Base-by-base conservation (phyloP, 768 basidiomycete species). In the Boletus edulis region DNA sequence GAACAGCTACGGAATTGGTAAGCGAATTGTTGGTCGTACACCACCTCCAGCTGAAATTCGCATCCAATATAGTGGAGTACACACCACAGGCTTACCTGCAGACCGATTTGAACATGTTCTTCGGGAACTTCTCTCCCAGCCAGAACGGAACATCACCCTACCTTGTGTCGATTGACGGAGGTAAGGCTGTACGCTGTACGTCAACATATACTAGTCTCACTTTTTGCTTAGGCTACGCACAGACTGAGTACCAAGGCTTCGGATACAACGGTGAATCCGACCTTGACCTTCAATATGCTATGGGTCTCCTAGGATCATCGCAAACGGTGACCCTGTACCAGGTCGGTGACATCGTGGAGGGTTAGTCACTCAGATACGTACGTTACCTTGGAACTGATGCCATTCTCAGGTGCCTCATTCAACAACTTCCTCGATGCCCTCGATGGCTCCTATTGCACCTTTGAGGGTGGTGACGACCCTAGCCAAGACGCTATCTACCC, bases 341-440 rank as follows among this genome's bases (percentile, higher is more conserved):
- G 48, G 51, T 52, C 22, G 73, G 73, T 47, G 72, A 72, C 34
- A 35, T 6, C 13, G 34, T 35, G 34, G 34, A 35, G 34, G 34
- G 34, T 35, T 7, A 35, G 34, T 35, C 34, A 13, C 34, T 14
- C 34, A 35, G 34, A 14, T 14, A n/a, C 37, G n/a, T 18, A 13
- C n/a, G 9, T 31, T 35, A 13, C 34, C 14, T 14, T 14, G 34
- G 4, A 35, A 7, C 34, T 35, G 2, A 35, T 14, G 34, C 7
- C 5, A 13, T 35, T 35, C 34, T 35, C 13, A 71, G 67, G 63
- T 49, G 68, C 64, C 43, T 74, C 38, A 10, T 73, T 71, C 54
- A 68, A 72, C 52, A 74, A 73, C 44, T 64, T 67, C 59, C 63
- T 74, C 24, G 72, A 75, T 47, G 72, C 70, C 14, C 45, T 75